phyloP scores from a whole-genome alignment of 495 filamentous ascomycete genomes.

The Penicillium chermesinum region DNA sequence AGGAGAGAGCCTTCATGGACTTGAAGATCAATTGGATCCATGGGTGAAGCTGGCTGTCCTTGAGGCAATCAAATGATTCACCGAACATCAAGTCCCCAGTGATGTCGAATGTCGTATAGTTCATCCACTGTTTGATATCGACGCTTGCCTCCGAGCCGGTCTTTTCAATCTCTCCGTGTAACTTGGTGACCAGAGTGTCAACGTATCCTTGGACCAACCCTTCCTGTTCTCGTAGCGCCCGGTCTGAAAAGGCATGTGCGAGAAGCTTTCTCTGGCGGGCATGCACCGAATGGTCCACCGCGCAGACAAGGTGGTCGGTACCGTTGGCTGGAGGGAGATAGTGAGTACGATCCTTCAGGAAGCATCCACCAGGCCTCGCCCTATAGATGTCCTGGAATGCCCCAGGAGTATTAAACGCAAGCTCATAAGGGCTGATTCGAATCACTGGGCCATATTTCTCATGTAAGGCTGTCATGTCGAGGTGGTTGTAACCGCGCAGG shows the following conservation, averaged over 20 bases:
- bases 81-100: slow-evolving; percentile 46
- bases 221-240: slow-evolving; percentile 37
- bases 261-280: slow-evolving; percentile 36
- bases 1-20: slow-evolving; percentile 25
- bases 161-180: slow-evolving; percentile 8
- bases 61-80: slow-evolving; percentile 45
- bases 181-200: slow-evolving; percentile 32
- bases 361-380: slow-evolving; percentile 29
- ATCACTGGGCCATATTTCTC: slow-evolving; percentile 44
- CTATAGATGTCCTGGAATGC: slow-evolving; percentile 59
- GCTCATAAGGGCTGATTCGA: slow-evolving; percentile 50
- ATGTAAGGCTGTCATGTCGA: slow-evolving; percentile 26
- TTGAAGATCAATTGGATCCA: slow-evolving; percentile 41
- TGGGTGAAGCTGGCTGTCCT: slow-evolving; percentile 37
- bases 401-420: slow-evolving; percentile 49
- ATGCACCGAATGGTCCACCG: slow-evolving; percentile 23
- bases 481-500: slow-evolving; percentile 16
- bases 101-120: slow-evolving; percentile 46
- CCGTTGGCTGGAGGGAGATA: slow-evolving; percentile 22
- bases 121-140: slow-evolving; percentile 27
- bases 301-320: slow-evolving; percentile 17
- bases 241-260: slow-evolving; percentile 43
- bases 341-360: slow-evolving; percentile 18
- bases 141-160: neutral
- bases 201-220: slow-evolving; percentile 34